Percentiles rank a stretch among this genome's conserved stretches.
Conservation (phyloP, 2,329 filamentous ascomycete genomes). For the Thermoascus crustaceus region DNA sequence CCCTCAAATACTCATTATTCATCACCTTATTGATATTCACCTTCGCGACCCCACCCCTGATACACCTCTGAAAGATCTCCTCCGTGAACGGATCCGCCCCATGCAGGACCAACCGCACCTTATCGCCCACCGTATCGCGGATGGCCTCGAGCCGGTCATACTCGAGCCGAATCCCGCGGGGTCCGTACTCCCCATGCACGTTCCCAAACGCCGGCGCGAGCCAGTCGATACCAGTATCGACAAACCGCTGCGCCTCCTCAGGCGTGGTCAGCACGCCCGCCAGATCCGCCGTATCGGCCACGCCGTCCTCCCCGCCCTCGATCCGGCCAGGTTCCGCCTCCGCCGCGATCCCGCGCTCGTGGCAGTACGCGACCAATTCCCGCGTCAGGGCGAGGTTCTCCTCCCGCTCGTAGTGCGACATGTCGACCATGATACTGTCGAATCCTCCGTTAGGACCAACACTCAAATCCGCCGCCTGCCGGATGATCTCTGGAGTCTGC, state of each 20-base stretch:
- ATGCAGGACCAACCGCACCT: constrained; percentile 49
- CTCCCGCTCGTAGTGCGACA: constrained; percentile 63
- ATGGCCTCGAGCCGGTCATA: constrained; percentile 47
- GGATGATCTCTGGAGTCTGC: constrained; percentile 55
- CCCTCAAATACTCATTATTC: constrained; percentile 42
- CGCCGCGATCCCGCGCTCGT: constrained; percentile 57
- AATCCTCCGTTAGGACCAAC: no score
- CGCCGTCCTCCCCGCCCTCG: constrained; percentile 66
- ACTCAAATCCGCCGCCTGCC: constrained; percentile 51
- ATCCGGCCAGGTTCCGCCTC: constrained; percentile 66
- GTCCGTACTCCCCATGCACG: constrained; percentile 65
- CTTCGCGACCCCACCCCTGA: constrained; percentile 48
- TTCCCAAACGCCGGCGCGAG: constrained; percentile 70
- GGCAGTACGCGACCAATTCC: constrained; percentile 56
- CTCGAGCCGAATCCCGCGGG: constrained; percentile 54
- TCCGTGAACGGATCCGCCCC: constrained; percentile 51
- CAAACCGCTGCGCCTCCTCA: constrained; percentile 62
- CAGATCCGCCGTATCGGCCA: constrained; percentile 57
- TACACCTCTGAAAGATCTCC: constrained; percentile 48
- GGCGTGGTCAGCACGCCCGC: constrained; percentile 59
- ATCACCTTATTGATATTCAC: constrained; percentile 54
- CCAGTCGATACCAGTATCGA: constrained; percentile 63
- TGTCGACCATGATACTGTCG: constrained; percentile 70
- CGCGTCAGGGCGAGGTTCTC: constrained; percentile 60
- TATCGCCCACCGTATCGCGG: constrained; percentile 40